phyloP scores from a whole-genome alignment of 768 basidiomycete species.

The Brasilioporus rufonigricans region DNA sequence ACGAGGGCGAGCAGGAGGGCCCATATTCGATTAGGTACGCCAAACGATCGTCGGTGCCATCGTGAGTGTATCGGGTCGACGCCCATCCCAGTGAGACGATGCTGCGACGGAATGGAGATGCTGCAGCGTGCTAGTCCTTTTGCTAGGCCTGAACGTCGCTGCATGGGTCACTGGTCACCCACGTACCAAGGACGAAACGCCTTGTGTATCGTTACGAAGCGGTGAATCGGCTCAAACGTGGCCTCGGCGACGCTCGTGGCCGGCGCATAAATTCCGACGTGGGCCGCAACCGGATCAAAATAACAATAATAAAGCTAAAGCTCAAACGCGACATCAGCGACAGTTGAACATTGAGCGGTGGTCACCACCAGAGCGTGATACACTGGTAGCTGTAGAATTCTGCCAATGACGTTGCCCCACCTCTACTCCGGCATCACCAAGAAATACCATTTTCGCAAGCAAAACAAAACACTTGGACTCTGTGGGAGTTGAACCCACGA shows the following conservation, averaged over 20 bases:
- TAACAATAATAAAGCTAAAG: neutral
- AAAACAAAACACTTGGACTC: conserved; percentile 20
- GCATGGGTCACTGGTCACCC: conserved; percentile 50
- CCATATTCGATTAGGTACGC: conserved; percentile 71
- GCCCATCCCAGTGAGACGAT: conserved; percentile 43
- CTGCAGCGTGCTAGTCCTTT: conserved; percentile 48
- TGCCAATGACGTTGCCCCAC: neutral
- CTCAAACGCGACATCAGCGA: neutral
- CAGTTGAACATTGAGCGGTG: neutral
- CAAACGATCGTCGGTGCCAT: conserved; percentile 54
- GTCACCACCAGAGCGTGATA: neutral
- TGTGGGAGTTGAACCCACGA: conserved; percentile 54
- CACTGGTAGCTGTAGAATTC: too few relatives aligned
- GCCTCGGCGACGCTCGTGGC: neutral
- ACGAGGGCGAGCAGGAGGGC: conserved; percentile 55
- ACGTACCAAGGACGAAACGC: neutral
- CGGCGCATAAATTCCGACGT: neutral
- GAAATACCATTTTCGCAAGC: neutral
- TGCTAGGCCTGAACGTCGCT: conserved; percentile 49
- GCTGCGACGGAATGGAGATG: conserved; percentile 48
- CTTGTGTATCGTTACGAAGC: conserved; percentile 1
- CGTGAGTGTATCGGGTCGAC: conserved; percentile 47
- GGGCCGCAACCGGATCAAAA: neutral
- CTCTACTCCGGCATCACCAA: neutral
- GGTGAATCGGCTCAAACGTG: conserved; percentile 3